phyloP scores from a whole-genome alignment of 495 filamentous ascomycete genomes.

The Tricharina praecox region DNA sequence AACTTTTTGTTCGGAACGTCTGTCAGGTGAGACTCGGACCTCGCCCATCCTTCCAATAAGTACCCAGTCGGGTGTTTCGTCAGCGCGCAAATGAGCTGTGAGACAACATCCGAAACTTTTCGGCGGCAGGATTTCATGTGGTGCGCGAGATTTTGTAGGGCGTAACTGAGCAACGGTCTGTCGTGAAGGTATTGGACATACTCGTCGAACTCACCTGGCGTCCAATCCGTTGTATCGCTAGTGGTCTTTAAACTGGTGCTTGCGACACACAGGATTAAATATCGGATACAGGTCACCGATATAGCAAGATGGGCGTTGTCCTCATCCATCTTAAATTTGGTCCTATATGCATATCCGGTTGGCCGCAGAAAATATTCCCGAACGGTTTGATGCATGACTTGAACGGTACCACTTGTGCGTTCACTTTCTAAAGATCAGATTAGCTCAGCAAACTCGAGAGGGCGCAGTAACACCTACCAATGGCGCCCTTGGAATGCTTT shows the following conservation, averaged over 20 bases:
- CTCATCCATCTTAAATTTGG: background rate
- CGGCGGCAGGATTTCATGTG: background rate
- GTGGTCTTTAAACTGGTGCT: background rate
- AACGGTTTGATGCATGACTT: constrained; percentile 7
- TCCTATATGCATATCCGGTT: background rate
- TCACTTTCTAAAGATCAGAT: background rate
- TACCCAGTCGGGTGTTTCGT: background rate
- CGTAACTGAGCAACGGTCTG: background rate
- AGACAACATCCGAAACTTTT: background rate
- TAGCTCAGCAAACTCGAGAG: background rate
- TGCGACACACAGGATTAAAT: background rate
- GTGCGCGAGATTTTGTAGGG: background rate
- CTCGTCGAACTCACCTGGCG: background rate
- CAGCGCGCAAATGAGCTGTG: background rate
- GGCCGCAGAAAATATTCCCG: constrained; percentile 2
- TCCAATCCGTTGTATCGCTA: background rate
- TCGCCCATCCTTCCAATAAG: background rate
- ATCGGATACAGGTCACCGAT: background rate
- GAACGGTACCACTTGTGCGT: background rate
- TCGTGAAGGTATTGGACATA: background rate
- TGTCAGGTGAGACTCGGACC: background rate
- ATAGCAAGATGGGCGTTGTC: background rate
- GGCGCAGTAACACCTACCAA: background rate
- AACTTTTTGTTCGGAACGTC: too few species aligned
- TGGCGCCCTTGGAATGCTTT: background rate